Evolutionary conservation across 176 grass and related monocot genomes (phyloP).

Genomic region (Pontederia paniculata): DNA sequence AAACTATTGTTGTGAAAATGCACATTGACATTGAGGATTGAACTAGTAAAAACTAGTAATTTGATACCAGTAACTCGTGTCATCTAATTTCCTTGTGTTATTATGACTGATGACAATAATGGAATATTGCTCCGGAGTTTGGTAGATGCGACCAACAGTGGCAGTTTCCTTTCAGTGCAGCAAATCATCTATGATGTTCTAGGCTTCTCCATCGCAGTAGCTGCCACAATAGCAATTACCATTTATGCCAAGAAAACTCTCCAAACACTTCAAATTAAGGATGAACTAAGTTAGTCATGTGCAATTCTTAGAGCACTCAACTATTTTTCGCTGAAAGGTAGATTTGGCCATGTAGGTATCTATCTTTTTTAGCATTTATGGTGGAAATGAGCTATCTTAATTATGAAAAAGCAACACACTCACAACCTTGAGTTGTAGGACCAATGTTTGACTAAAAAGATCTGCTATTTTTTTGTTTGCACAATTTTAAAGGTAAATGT

Average conservation of each 20-base stretch:
- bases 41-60: neutral
- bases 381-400: too few species aligned
- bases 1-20: neutral
- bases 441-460: too few species aligned
- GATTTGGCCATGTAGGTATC: neutral
- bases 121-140: conserved; percentile 68
- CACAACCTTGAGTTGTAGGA: too few species aligned
- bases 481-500: too few species aligned
- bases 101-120: conserved; percentile 33
- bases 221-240: conserved; percentile 86
- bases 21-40: neutral
- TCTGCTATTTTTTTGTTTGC: too few species aligned
- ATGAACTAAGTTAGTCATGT: conserved; percentile 42
- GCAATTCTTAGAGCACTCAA: neutral
- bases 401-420: too few species aligned
- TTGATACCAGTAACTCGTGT: neutral
- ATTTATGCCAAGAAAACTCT: conserved; percentile 95
- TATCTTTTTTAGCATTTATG: neutral
- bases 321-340: neutral
- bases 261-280: conserved; percentile 70
- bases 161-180: conserved; percentile 71
- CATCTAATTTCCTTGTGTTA: neutral
- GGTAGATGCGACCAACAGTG: conserved; percentile 59
- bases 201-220: conserved; percentile 61
- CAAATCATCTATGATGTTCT: conserved; percentile 81